A percentile compares a stretch with the other conserved stretches of the same genome.
Conservation (phyloP, 495 filamentous ascomycete species). For the Annulohypoxylon moriforme region DNA sequence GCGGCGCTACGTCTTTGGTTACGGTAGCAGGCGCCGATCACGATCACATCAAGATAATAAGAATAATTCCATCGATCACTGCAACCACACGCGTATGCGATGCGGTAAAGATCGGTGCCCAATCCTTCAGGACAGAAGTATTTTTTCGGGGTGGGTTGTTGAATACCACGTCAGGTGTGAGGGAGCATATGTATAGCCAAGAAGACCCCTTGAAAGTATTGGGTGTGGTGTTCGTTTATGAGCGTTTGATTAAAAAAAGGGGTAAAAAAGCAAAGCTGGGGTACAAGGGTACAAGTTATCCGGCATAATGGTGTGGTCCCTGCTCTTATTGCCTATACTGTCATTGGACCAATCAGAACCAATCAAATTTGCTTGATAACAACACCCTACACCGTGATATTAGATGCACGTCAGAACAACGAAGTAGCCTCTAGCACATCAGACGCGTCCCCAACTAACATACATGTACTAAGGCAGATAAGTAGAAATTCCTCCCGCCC, state of each 20-base stretch:
- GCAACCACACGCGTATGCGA: conserved; percentile 32
- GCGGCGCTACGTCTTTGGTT: conserved; percentile 21
- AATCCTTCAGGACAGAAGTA: conserved; percentile 18
- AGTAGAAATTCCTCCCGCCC: conserved; percentile 16
- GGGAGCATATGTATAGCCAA: neutral
- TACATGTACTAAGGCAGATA: neutral
- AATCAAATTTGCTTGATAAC: neutral
- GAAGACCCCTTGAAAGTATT: conserved; percentile 15
- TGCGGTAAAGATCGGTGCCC: conserved; percentile 42
- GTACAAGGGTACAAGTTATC: conserved; percentile 13
- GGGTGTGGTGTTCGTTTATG: conserved; percentile 24
- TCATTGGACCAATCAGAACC: conserved; percentile 14
- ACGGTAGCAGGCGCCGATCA: conserved; percentile 38
- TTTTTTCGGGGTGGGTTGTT: conserved; percentile 21
- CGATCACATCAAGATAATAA: conserved; percentile 44
- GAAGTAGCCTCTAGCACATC: conserved; percentile 10
- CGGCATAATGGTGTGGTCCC: conserved; percentile 8
- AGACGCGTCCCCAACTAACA: neutral
- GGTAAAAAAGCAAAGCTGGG: conserved; percentile 21
- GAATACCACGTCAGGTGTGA: conserved; percentile 28
- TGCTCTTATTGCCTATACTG: conserved; percentile 33
- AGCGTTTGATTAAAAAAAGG: conserved; percentile 34
- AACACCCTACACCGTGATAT: conserved; percentile 14
- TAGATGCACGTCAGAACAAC: conserved; percentile 12
- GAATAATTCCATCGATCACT: conserved; percentile 44